Evolutionary conservation across 208 protist genomes (phyloP).

Genomic region (Angomonas desouzai): DNA sequence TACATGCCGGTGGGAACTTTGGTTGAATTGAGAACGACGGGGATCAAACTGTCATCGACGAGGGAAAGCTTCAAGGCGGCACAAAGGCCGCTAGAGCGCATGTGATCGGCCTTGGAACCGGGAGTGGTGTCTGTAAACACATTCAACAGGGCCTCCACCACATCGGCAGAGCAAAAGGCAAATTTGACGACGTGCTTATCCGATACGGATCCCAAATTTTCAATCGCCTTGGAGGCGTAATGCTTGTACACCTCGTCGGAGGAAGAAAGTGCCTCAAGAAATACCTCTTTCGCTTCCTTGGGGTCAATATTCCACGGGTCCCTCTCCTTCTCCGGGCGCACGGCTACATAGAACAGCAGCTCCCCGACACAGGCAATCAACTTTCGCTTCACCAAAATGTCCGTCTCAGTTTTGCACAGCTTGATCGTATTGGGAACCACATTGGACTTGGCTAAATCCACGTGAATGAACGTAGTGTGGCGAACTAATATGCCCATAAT

Average conservation of each 20-base stretch:
- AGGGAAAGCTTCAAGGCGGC: conserved; percentile 73
- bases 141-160: conserved; percentile 56
- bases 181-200: conserved; percentile 43
- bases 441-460: conserved; percentile 51
- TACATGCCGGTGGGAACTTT: conserved; percentile 48
- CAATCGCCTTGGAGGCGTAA: conserved; percentile 87
- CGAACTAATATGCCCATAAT: conserved; percentile 88
- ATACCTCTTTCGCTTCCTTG: conserved; percentile 33
- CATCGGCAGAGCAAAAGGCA: conserved; percentile 47
- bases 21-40: conserved; percentile 42
- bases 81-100: conserved; percentile 79
- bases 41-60: conserved; percentile 57
- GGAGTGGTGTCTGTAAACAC: conserved; percentile 50
- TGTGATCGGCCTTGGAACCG: conserved; percentile 61
- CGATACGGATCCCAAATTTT: conserved; percentile 80
- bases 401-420: conserved; percentile 51
- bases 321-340: conserved; percentile 63
- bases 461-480: conserved; percentile 70
- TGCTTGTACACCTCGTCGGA: conserved; percentile 82
- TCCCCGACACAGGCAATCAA: conserved; percentile 82
- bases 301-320: conserved; percentile 52
- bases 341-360: conserved; percentile 87
- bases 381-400: conserved; percentile 60
- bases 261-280: conserved; percentile 42
- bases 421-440: conserved; percentile 59